Base-by-base conservation (phyloP, 1,139 yeast species). In the Geotrichum australiense region DNA sequence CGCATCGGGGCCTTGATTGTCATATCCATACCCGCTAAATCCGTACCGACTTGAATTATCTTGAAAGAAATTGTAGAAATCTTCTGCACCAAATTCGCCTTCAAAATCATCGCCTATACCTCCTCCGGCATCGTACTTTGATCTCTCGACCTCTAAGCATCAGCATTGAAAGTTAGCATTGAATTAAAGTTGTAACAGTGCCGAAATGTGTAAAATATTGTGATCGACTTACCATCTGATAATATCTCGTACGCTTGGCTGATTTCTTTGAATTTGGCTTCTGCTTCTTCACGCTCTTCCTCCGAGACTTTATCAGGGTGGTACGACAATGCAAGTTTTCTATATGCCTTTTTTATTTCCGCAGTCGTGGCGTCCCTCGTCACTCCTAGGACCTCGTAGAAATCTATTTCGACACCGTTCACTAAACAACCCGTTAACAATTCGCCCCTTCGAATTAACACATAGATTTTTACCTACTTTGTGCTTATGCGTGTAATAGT, bases 281-380 rank as follows among this genome's bases (percentile, higher is more conserved):
- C 94, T 1, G 89, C 82, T 29, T 65, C 74, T 20, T 69, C 78
- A 42, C 93, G 70, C 45, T 74, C 76, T 1, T 61, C 58, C 49
- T 78, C 87, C 0, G 74, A 62, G 1, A 74, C 89, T 58, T 85
- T 85, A 58, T 85, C 95, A 0, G 95, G 95, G 58, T 85, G 95
- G 55, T 76, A 73, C 44, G 68, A 66, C 41, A 85, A 68, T 10
- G 94, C 94, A 43, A 80, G 69, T 50, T 74, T 78, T 50, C 87
- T 70, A 62, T 82, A 85, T 1, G 94, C 91, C 60, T 74, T 77
- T 52, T 80, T 78, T 56, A 85, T 81, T 49, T 84, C 94, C 4
- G 66, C 63, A 29, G 73, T 61, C 2, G 80, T 64, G 5, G 94
- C 93, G 18, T 74, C 69, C 15, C 71, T 59, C 7, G 73, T 73